These are phyloP conservation scores for Chrysochromulina parva DNA, from an alignment of 78 protist species.

Conservation along the genomic window DNA sequence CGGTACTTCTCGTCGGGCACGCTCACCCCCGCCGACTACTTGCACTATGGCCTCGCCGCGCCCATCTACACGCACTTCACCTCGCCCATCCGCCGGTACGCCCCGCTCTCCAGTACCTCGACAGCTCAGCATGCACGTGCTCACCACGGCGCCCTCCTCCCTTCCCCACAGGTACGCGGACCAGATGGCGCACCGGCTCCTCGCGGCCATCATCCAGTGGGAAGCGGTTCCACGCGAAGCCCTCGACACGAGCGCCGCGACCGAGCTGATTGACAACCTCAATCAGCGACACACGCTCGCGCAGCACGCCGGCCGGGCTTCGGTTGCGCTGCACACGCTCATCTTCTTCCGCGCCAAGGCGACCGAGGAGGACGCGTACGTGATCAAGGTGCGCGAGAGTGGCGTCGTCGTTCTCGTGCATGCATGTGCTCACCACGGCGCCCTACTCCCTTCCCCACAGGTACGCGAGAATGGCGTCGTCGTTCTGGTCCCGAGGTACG, in stretches of 20 bases:
- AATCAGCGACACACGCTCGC: slow-evolving; percentile 68
- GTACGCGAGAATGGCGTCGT: neutral
- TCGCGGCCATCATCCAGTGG: slow-evolving; percentile 32
- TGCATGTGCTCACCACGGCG: no score
- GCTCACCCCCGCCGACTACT: slow-evolving; percentile 40
- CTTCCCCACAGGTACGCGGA: no score
- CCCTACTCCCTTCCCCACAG: no score
- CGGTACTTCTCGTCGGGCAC: slow-evolving; percentile 79
- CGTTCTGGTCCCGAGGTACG: slow-evolving; percentile 37
- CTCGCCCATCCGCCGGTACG: slow-evolving; percentile 92
- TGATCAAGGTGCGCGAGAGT: slow-evolving; percentile 4
- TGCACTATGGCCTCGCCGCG: slow-evolving; percentile 93
- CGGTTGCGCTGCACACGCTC: slow-evolving; percentile 74
- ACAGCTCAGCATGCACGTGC: no score
- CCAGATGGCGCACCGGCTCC: slow-evolving; percentile 39
- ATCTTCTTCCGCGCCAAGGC: slow-evolving; percentile 70
- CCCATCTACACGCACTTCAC: slow-evolving; percentile 98
- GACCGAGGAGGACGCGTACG: slow-evolving; percentile 17
- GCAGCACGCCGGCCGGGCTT: slow-evolving; percentile 80
- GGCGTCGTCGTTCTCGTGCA: slow-evolving; percentile 37
- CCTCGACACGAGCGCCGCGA: neutral
- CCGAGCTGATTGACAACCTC: neutral
- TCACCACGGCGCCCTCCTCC: no score
- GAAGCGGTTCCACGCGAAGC: neutral
- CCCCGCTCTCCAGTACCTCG: neutral